Evolutionary conservation across 2,329 filamentous ascomycete species (phyloP), one percentile per base, ranked within the genome.

Genomic region (Xylariaceae sp.): DNA sequence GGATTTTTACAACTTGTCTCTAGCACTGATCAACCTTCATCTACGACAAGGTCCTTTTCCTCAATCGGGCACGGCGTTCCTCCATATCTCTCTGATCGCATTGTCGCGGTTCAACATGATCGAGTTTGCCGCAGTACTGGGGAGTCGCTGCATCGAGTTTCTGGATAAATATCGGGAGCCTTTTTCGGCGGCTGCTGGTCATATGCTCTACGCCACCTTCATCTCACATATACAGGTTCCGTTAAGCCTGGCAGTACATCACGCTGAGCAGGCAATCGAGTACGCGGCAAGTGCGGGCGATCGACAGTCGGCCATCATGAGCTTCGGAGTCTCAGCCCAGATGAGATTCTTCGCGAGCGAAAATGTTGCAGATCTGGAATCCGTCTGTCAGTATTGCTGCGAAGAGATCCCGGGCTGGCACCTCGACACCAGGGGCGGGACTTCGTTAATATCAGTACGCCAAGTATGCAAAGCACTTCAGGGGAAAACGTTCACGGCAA

Each of bases 391-490:
- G 30, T 84, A 80, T 40, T 72, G 77, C n/a, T 81, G 79, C 39
- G 74, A 87, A 40, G 83, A 88, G 42, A 74, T 85, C 37, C 75
- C 75, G 2, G 76, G 80, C 31, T 89, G 83, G 83, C 65, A 77
- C 29, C 64, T 70, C 28, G 83, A 88, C 47, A 71, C 80, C 2
- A 70, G 82, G 37, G 84, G 84, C 12, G 84, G 84, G 3, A 76
- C 77, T 0, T 64, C 87, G 32, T 61, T 89, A 5, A 73, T 83
- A 39, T 70, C 73, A 3, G 66, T 80, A 3, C 65, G 80, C 31
- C 83, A 89, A 52, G 68, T 74, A 16, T 73, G 70, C 32, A 73
- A 81, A 31, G 80, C 84, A 15, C 59, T 89, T 14, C 81, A 87
- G 52, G 84, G 84, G 34, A 89, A 87, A 55, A 89, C 84, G 0